Evolutionary conservation across 2,329 filamentous ascomycete genomes (phyloP), one percentile per base, ranked within the genome.

Genomic region (Colletotrichum camelliae): DNA sequence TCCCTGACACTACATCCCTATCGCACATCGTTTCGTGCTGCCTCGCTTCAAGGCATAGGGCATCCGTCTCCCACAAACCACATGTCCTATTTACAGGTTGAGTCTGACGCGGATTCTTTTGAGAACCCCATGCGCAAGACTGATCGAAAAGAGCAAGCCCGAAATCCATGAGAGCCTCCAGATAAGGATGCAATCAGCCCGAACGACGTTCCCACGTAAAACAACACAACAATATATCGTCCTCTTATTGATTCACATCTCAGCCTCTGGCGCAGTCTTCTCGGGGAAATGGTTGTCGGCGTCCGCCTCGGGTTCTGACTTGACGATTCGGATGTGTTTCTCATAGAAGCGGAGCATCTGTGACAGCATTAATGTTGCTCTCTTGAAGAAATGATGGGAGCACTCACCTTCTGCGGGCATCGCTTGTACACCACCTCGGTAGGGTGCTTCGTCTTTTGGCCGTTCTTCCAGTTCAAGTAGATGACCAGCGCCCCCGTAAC

Each of bases 381-480:
- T 55, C 33, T 6, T 15, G 33, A 43, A 21, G 18, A 48, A 15
- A 29, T 35, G 3, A 58, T 3, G 33, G 27, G 13, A 43, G 8
- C 64, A 70, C 85, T 72, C 82, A 94, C 93, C 89, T 93, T 94
- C 81, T 96, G 94, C 0, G 95, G 95, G 79, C 94, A 96, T 79
- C 95, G 93, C 80, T 92, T 89, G 80, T 96, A 94, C 9, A 96
- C 89, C 16, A 93, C 88, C 24, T 88, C 83, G 18, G 94, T 91
- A 12, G 91, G 89, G 80, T 96, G 94, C 81, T 94, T 92, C 1
- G 94, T 94, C 86, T 95, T 96, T 64, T 91, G 87, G 10, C 92
- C 92, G 76, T 93, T 92, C 79, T 92, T 93, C 94, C 95, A 96
- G 15, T 91, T 91, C 37, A 96, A 85, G 79, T 93, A 95, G 1